Evolutionary conservation across 345 rosid species (phyloP).

Genomic region (Euphorbia lathyris): DNA sequence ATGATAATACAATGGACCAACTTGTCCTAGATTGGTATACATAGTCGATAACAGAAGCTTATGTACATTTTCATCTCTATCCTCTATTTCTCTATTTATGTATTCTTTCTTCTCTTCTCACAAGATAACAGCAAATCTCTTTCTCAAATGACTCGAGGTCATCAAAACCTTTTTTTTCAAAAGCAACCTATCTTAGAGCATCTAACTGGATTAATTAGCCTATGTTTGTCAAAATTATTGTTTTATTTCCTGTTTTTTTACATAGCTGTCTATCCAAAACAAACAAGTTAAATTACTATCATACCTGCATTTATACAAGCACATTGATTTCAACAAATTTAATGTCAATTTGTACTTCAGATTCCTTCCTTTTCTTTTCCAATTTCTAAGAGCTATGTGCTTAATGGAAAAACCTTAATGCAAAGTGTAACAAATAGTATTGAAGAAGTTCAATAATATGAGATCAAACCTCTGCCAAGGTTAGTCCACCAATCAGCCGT

Average conservation of each 20-base stretch:
- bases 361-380: neutral
- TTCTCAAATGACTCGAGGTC: neutral
- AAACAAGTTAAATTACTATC: neutral
- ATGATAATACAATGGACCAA: neutral
- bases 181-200: neutral
- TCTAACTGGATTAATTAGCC: neutral
- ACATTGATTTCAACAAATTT: neutral
- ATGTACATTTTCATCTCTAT: neutral
- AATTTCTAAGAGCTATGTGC: neutral
- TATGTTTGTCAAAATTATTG: neutral
- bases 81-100: neutral
- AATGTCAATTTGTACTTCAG: neutral
- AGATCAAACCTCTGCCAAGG: conserved; percentile 63
- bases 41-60: neutral
- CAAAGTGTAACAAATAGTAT: neutral
- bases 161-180: neutral
- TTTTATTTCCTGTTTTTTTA: neutral
- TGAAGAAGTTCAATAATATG: neutral
- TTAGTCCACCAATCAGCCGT: conserved; percentile 53
- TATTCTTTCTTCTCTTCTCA: neutral
- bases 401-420: neutral
- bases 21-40: neutral
- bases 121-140: neutral
- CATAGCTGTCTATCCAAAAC: neutral
- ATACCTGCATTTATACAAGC: neutral